Conservation (phyloP, 1,284 basidiomycete genomes). For the Puccinia triticina region DNA sequence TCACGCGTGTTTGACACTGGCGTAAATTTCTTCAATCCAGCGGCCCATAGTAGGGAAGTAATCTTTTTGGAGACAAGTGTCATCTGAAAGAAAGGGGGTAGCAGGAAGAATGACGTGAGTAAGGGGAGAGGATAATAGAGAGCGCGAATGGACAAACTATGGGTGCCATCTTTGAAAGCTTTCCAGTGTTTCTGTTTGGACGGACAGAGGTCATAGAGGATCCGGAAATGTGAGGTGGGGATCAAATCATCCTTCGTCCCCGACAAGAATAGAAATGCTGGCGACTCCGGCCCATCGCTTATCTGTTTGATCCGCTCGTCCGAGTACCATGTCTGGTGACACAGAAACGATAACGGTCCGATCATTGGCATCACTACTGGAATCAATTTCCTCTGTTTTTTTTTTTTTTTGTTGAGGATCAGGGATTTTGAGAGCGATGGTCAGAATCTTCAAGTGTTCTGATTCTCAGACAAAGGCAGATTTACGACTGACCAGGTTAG, state of each 20-base stretch:
- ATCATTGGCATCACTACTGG: constrained; percentile 48
- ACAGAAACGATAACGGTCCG: constrained; percentile 37
- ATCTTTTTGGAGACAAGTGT: constrained; percentile 46
- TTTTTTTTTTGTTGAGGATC: neutral
- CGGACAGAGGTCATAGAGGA: constrained; percentile 34
- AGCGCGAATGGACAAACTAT: constrained; percentile 29
- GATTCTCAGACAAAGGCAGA: neutral
- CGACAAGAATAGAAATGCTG: constrained; percentile 43
- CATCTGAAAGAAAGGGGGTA: constrained; percentile 23
- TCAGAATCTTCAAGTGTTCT: neutral
- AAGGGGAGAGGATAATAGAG: no score
- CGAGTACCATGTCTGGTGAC: constrained; percentile 51
- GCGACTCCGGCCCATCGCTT: neutral
- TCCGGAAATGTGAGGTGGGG: constrained; percentile 37
- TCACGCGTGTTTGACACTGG: constrained; percentile 12
- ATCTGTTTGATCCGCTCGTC: constrained; percentile 32
- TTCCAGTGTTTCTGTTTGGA: constrained; percentile 35
- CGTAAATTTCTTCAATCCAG: constrained; percentile 45
- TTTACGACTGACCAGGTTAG: constrained; percentile 32
- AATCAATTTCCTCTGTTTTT: constrained; percentile 37
- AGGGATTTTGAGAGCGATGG: no score
- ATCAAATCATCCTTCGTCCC: constrained; percentile 46
- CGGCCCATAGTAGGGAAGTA: constrained; percentile 42
- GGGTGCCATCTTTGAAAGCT: constrained; percentile 42
- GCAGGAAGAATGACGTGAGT: neutral